Conservation (phyloP, 1,284 basidiomycete genomes). For the Trametes pubescens region DNA sequence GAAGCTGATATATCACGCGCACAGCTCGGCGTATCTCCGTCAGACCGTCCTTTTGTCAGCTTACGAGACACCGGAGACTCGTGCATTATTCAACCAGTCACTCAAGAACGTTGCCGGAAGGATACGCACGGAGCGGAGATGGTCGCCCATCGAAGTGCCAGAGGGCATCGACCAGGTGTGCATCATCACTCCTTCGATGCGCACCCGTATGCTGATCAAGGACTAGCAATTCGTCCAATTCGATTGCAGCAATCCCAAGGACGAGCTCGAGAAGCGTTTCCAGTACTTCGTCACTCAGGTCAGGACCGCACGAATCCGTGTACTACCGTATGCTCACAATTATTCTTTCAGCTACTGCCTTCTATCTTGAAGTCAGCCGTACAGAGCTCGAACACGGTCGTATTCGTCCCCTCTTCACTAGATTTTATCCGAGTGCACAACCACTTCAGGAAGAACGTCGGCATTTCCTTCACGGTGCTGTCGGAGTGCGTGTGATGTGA, state of each 20-base stretch:
- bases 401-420: slow-evolving; percentile 95
- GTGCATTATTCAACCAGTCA: slow-evolving; percentile 76
- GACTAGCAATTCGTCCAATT: slow-evolving; percentile 77
- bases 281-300: slow-evolving; percentile 88
- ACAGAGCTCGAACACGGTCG: slow-evolving; percentile 85
- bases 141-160: slow-evolving; percentile 77
- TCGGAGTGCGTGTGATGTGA: slow-evolving; percentile 71
- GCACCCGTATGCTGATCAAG: not conserved
- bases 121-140: slow-evolving; percentile 71
- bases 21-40: slow-evolving; percentile 81
- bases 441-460: slow-evolving; percentile 77
- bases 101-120: slow-evolving; percentile 91
- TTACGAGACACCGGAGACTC: slow-evolving; percentile 90
- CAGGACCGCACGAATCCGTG: slow-evolving; percentile 29
- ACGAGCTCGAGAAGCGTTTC: slow-evolving; percentile 90
- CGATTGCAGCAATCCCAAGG: slow-evolving; percentile 74
- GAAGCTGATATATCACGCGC: not conserved
- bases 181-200: not conserved
- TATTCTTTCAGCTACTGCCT: slow-evolving; percentile 71
- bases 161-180: slow-evolving; percentile 82
- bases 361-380: slow-evolving; percentile 90
- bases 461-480: slow-evolving; percentile 82
- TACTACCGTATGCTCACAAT: not conserved
- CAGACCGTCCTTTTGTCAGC: slow-evolving; percentile 92
- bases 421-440: slow-evolving; percentile 96